phyloP scores from a whole-genome alignment of 305 asterid genomes.

The Fraxinus latifolia region DNA sequence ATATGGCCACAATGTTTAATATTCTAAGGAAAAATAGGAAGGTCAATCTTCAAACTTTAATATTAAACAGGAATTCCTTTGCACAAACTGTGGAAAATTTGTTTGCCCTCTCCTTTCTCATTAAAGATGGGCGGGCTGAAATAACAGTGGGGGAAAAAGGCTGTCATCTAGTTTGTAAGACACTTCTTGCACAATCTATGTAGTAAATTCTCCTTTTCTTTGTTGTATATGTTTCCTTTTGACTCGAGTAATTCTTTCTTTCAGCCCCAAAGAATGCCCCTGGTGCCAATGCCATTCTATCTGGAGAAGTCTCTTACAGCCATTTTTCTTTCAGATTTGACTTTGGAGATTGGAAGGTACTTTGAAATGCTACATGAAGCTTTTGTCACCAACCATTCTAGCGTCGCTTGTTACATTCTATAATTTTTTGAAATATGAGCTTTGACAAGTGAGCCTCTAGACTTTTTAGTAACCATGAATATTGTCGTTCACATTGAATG shows the following conservation, averaged over 20 bases:
- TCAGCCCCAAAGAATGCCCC: slow-evolving; percentile 91
- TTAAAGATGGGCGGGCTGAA: slow-evolving; percentile 88
- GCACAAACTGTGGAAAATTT: slow-evolving; percentile 92
- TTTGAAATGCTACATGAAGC: not conserved
- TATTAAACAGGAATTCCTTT: slow-evolving; percentile 65
- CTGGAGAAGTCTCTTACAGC: slow-evolving; percentile 59
- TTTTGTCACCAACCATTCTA: not conserved
- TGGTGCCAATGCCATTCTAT: slow-evolving; percentile 55
- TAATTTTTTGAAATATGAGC: not conserved
- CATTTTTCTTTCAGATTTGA: slow-evolving; percentile 83
- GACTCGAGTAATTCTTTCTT: slow-evolving; percentile 19
- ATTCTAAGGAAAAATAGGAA: slow-evolving; percentile 58
- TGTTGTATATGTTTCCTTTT: not conserved
- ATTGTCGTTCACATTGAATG: not conserved
- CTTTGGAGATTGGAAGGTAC: slow-evolving; percentile 91
- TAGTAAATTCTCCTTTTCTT: not conserved
- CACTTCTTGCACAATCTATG: slow-evolving; percentile 8
- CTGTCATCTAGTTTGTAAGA: slow-evolving; percentile 71
- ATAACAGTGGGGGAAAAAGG: slow-evolving; percentile 53
- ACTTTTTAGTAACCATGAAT: not conserved
- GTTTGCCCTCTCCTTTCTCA: slow-evolving; percentile 82
- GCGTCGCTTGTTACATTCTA: not conserved
- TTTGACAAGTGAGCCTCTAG: not conserved
- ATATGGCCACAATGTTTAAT: slow-evolving; percentile 82
- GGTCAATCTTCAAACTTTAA: slow-evolving; percentile 64